phyloP scores from a whole-genome alignment of 208 protist genomes.

The Herpetomonas tarakana region DNA sequence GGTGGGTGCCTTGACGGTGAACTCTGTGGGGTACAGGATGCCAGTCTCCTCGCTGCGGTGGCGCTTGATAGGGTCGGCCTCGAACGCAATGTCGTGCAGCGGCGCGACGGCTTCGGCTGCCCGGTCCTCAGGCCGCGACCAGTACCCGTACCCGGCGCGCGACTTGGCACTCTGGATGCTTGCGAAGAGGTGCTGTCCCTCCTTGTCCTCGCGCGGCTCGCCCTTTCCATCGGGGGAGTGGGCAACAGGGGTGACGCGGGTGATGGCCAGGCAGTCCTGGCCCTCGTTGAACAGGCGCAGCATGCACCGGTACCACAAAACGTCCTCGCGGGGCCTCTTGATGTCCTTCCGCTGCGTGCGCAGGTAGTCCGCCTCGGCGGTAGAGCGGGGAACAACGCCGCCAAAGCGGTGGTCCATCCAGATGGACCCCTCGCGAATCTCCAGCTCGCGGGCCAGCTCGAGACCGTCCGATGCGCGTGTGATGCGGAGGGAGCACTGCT shows the following conservation, averaged over 20 bases:
- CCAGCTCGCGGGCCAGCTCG: slow-evolving; percentile 27
- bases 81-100: slow-evolving; percentile 13
- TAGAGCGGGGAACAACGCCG: slow-evolving; percentile 34
- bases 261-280: slow-evolving; percentile 26
- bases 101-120: neutral
- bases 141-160: neutral
- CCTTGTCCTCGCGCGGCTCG: slow-evolving; percentile 28
- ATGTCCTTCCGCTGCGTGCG: slow-evolving; percentile 14
- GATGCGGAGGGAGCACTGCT: slow-evolving; percentile 30
- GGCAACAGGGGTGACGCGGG: slow-evolving; percentile 12
- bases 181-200: slow-evolving; percentile 11
- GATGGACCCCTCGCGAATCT: slow-evolving; percentile 24
- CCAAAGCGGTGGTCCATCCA: slow-evolving; percentile 67
- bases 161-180: neutral
- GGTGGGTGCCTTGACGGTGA: slow-evolving; percentile 26
- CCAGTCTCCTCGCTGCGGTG: slow-evolving; percentile 40
- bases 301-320: slow-evolving; percentile 21
- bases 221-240: slow-evolving; percentile 18
- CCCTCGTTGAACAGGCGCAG: slow-evolving; percentile 46
- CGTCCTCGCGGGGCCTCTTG: neutral
- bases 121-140: neutral
- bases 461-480: slow-evolving; percentile 42
- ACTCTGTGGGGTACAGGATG: slow-evolving; percentile 36
- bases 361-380: slow-evolving; percentile 32
- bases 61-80: slow-evolving; percentile 13